Percentiles rank a stretch among this genome's conserved stretches.
phyloP scores from a whole-genome alignment of 192 early-diverging fungal genomes.

The Backusella morwellensis region DNA sequence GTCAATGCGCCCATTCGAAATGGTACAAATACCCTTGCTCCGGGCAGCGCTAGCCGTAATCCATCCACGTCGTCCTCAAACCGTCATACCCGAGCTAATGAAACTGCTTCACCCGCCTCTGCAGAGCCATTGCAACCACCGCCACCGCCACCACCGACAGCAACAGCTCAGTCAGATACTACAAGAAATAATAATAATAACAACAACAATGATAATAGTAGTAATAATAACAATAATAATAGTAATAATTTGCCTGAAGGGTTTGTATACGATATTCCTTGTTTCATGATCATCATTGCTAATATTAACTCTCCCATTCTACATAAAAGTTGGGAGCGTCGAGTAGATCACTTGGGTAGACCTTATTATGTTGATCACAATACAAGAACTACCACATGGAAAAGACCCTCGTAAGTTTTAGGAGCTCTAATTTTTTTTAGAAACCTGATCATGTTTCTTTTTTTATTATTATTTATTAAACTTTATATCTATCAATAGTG shows the following conservation, averaged over 20 bases:
- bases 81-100: not conserved
- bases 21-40: constrained; percentile 30
- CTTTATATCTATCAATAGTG: constrained; percentile 1
- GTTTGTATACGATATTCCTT: not conserved
- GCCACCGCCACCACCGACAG: not conserved
- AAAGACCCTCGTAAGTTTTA: constrained; percentile 45
- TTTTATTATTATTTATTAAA: not conserved
- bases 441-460: not conserved
- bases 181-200: not conserved
- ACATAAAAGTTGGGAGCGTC: constrained; percentile 85
- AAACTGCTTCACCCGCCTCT: not conserved
- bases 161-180: not conserved
- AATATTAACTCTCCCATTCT: constrained; percentile 60
- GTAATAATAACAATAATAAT: not conserved
- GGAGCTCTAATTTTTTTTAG: not conserved
- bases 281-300: constrained; percentile 33
- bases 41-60: not conserved
- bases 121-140: not conserved
- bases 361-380: constrained; percentile 99
- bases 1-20: constrained; percentile 45
- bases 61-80: not conserved
- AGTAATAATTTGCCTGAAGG: constrained; percentile 6
- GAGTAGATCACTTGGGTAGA: constrained; percentile 89
- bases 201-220: not conserved
- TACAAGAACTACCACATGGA: constrained; percentile 95